A percentile compares a stretch with the other conserved stretches of the same genome.
Evolutionary conservation across 169 alveolate genomes (phyloP).

Genomic region (Cryptosporidium xiaoi): DNA sequence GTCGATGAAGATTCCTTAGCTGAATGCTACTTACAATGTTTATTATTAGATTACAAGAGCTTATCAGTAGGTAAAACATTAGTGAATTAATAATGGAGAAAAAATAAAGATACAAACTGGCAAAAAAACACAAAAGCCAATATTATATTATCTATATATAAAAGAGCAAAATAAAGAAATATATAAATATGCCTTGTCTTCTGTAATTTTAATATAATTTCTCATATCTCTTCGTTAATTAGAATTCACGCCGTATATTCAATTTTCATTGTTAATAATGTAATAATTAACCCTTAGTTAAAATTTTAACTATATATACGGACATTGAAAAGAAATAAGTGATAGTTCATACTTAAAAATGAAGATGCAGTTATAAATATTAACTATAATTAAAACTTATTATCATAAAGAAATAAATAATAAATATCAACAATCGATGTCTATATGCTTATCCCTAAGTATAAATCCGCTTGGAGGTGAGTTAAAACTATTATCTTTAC

Average conservation of each 20-base stretch:
- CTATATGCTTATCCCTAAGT: conserved; percentile 58
- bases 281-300: too few relatives aligned
- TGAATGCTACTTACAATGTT: conserved; percentile 67
- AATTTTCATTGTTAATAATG: too few relatives aligned
- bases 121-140: neutral
- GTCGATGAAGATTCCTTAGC: conserved; percentile 59
- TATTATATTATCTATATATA: neutral
- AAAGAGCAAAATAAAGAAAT: conserved; percentile 7
- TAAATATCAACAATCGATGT: conserved; percentile 41
- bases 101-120: neutral
- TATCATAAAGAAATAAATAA: too few relatives aligned
- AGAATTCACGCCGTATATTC: too few relatives aligned
- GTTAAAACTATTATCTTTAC: neutral
- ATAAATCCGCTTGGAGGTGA: conserved; percentile 64
- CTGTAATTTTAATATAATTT: too few relatives aligned
- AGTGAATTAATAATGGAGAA: neutral
- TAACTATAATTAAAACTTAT: too few relatives aligned
- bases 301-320: too few relatives aligned
- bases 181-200: neutral
- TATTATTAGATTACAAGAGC: conserved; percentile 52
- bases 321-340: too few relatives aligned
- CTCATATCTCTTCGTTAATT: too few relatives aligned
- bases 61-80: conserved; percentile 2
- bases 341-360: too few relatives aligned
- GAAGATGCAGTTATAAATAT: too few relatives aligned